These are phyloP conservation scores for Neofusicoccum kwambonambiense DNA, from an alignment of 2,329 filamentous ascomycete species.

Conservation along the genomic window DNA sequence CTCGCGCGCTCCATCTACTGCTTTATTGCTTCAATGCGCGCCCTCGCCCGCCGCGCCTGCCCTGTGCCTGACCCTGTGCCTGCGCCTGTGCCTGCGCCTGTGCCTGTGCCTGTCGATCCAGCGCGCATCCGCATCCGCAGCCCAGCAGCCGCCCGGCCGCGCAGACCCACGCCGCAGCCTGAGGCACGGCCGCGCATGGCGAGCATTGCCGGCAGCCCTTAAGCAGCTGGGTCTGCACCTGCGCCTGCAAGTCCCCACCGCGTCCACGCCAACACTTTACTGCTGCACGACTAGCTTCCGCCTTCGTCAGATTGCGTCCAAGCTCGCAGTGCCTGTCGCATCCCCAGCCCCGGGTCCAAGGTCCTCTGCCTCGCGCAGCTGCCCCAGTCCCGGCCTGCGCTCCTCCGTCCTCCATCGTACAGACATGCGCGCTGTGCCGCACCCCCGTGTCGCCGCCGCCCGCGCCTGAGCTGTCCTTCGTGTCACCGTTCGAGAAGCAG, in stretches of 20 bases:
- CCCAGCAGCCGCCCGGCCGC: too few relatives aligned
- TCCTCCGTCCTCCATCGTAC: not conserved
- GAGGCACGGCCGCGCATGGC: not conserved
- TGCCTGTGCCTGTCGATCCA: constrained; percentile 5
- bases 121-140: not conserved
- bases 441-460: not conserved
- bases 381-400: not conserved
- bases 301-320: constrained; percentile 4
- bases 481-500: constrained; percentile 12
- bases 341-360: constrained; percentile 5
- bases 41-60: not conserved
- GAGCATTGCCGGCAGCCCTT: not conserved
- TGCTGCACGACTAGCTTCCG: not conserved
- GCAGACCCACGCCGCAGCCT: not conserved
- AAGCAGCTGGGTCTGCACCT: constrained; percentile 4
- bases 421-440: constrained; percentile 3
- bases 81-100: too few relatives aligned
- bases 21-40: constrained; percentile 1
- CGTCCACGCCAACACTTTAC: not conserved
- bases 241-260: constrained; percentile 4
- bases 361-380: not conserved
- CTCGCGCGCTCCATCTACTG: not conserved
- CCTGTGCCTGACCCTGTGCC: not conserved
- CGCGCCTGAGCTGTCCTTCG: not conserved
- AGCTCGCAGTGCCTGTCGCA: constrained; percentile 12